Percentiles rank a stretch among this genome's conserved stretches.
phyloP scores from a whole-genome alignment of 2,329 filamentous ascomycete genomes.

The Cladophialophora bantiana region DNA sequence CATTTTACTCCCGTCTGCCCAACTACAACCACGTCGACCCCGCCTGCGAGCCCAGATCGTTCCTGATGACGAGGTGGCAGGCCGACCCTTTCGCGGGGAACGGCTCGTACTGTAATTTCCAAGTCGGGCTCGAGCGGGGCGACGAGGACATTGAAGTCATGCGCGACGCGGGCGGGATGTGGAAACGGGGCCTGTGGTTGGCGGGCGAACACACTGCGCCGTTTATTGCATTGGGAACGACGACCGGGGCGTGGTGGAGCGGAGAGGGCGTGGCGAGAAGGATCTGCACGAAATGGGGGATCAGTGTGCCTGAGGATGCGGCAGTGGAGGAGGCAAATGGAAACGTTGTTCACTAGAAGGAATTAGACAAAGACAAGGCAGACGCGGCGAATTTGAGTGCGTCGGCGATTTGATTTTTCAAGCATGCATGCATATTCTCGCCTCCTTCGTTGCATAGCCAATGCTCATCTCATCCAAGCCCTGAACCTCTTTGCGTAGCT shows the following conservation, averaged over 20 bases:
- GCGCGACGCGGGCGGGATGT: slow-evolving; percentile 55
- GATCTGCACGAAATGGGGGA: slow-evolving; percentile 40
- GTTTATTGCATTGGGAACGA: slow-evolving; percentile 86
- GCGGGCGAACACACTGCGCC: slow-evolving; percentile 91
- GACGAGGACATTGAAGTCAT: slow-evolving; percentile 73
- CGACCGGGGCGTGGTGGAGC: slow-evolving; percentile 90
- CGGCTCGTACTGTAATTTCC: slow-evolving; percentile 87
- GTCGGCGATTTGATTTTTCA: slow-evolving; percentile 25
- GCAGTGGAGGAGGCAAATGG: neutral
- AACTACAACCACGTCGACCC: slow-evolving; percentile 64
- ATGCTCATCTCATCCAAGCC: neutral
- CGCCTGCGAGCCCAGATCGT: slow-evolving; percentile 67
- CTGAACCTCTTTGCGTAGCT: too few relatives aligned
- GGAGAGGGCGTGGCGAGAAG: slow-evolving; percentile 77
- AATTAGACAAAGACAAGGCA: slow-evolving; percentile 14
- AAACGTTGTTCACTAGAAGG: slow-evolving; percentile 19
- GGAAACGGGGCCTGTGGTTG: slow-evolving; percentile 73
- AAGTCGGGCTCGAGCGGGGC: slow-evolving; percentile 72
- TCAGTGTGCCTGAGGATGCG: slow-evolving; percentile 22
- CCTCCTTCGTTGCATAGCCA: neutral
- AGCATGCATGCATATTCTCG: neutral
- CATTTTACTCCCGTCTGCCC: slow-evolving; percentile 79
- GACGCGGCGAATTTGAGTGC: slow-evolving; percentile 32
- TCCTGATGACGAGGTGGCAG: slow-evolving; percentile 78
- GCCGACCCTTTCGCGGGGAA: slow-evolving; percentile 79